Evolutionary conservation across 2,329 filamentous ascomycete species (phyloP).

Genomic region (Sodiomyces alkalinus): DNA sequence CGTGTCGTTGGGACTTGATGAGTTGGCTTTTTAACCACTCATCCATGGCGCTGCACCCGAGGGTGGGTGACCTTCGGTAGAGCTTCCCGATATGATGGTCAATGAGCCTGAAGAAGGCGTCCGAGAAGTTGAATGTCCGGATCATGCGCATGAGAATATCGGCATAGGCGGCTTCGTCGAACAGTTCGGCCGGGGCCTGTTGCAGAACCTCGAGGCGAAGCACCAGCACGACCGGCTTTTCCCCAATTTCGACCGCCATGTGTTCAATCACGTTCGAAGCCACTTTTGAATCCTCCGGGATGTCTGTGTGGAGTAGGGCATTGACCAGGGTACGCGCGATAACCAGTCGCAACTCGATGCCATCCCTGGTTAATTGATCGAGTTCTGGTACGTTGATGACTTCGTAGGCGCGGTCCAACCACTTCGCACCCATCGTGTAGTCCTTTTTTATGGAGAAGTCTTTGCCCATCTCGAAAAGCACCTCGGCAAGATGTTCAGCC

Average conservation of each 20-base stretch:
- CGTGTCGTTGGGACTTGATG: constrained; percentile 26
- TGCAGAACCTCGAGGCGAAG: constrained; percentile 54
- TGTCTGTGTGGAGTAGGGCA: constrained; percentile 32
- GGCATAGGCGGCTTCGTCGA: constrained; percentile 32
- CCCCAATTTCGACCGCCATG: constrained; percentile 47
- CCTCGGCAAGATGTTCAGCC: constrained; percentile 48
- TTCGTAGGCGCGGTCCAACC: constrained; percentile 56
- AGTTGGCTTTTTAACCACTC: constrained; percentile 47
- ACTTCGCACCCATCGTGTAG: constrained; percentile 43
- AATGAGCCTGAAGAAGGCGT: constrained; percentile 48
- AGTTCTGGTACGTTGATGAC: constrained; percentile 39
- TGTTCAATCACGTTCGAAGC: constrained; percentile 41
- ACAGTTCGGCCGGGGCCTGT: constrained; percentile 26
- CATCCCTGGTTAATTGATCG: constrained; percentile 40
- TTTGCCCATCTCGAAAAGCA: constrained; percentile 59
- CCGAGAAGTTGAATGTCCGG: constrained; percentile 40
- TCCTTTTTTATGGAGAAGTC: constrained; percentile 36
- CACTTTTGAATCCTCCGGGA: constrained; percentile 26
- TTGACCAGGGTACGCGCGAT: constrained; percentile 51
- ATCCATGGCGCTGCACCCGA: constrained; percentile 40
- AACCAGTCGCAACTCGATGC: constrained; percentile 47
- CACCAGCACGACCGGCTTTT: constrained; percentile 49
- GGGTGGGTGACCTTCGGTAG: constrained; percentile 32
- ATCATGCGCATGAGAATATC: constrained; percentile 47
- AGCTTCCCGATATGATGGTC: constrained; percentile 54